phyloP scores from a whole-genome alignment of 1,284 basidiomycete species.

The Stereum hirsutum region DNA sequence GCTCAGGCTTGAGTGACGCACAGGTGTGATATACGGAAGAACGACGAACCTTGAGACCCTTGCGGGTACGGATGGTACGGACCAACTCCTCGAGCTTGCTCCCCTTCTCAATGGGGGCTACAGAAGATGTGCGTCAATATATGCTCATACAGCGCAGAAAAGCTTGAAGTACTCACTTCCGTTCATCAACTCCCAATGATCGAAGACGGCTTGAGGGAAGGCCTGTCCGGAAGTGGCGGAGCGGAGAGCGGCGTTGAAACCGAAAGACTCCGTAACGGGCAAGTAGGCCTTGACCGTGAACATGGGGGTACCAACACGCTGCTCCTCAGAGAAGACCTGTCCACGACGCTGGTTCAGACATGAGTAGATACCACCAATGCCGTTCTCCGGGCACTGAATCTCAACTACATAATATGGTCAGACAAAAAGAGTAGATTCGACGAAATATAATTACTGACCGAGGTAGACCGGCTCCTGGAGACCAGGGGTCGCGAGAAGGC shows the following conservation, averaged over 20 bases:
- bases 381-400: slow-evolving; percentile 97
- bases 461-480: slow-evolving; percentile 98
- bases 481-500: slow-evolving; percentile 84
- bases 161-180: slow-evolving; percentile 46
- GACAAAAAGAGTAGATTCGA: not conserved
- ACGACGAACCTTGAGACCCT: slow-evolving; percentile 78
- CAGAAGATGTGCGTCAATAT: slow-evolving; percentile 13
- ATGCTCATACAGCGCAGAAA: slow-evolving; percentile 12
- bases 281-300: slow-evolving; percentile 99
- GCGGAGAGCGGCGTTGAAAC: slow-evolving; percentile 96
- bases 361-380: slow-evolving; percentile 97
- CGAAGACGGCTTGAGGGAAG: slow-evolving; percentile 95
- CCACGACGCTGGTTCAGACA: slow-evolving; percentile 97
- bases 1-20: not conserved
- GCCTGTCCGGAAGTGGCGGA: slow-evolving; percentile 93
- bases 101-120: slow-evolving; percentile 76
- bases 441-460: slow-evolving; percentile 30
- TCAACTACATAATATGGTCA: slow-evolving; percentile 49
- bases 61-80: slow-evolving; percentile 76
- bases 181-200: slow-evolving; percentile 83
- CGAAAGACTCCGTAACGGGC: slow-evolving; percentile 96
- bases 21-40: not conserved
- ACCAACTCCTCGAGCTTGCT: slow-evolving; percentile 89
- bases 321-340: slow-evolving; percentile 97
- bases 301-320: slow-evolving; percentile 97